Percentiles rank a stretch among this genome's conserved stretches.
Conservation (phyloP, 2,329 filamentous ascomycete genomes). For the Colletotrichum coccodes region DNA sequence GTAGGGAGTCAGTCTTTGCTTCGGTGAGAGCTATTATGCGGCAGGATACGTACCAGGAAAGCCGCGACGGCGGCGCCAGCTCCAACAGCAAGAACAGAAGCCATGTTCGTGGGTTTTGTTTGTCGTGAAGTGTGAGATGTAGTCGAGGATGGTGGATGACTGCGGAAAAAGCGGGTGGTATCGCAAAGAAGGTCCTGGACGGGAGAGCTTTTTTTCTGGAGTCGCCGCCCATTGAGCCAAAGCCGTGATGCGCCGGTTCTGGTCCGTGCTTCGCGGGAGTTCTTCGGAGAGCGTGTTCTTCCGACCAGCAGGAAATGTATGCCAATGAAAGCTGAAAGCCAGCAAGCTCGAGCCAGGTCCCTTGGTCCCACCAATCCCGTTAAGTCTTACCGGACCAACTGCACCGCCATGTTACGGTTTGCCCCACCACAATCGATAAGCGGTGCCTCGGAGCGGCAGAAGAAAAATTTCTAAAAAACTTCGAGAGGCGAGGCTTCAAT, state of each 20-base stretch:
- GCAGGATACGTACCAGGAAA: constrained; percentile 55
- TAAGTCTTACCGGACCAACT: constrained; percentile 6
- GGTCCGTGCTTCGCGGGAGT: background rate
- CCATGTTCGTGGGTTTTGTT: constrained; percentile 42
- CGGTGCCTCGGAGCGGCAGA: constrained; percentile 4
- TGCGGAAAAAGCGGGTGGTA: constrained; percentile 16
- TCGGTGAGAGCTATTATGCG: background rate
- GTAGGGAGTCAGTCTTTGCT: constrained; percentile 30
- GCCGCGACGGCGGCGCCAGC: constrained; percentile 61
- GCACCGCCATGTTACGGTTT: background rate
- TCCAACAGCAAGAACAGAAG: constrained; percentile 57
- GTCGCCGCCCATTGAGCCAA: background rate
- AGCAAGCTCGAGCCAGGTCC: background rate
- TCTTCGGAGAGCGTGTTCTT: constrained; percentile 2
- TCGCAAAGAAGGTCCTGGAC: constrained; percentile 1
- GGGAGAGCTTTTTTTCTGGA: constrained; percentile 9
- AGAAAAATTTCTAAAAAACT: constrained; percentile 34
- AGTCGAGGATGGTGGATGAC: background rate
- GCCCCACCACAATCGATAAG: constrained; percentile 33
- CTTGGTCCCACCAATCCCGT: background rate
- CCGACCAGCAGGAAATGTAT: background rate
- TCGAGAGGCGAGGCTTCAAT: constrained; percentile 20
- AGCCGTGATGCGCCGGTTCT: constrained; percentile 10
- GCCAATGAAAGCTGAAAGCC: no score
- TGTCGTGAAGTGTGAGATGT: background rate